Conservation (phyloP, 176 grass and related monocot genomes). For the Zea mays region DNA sequence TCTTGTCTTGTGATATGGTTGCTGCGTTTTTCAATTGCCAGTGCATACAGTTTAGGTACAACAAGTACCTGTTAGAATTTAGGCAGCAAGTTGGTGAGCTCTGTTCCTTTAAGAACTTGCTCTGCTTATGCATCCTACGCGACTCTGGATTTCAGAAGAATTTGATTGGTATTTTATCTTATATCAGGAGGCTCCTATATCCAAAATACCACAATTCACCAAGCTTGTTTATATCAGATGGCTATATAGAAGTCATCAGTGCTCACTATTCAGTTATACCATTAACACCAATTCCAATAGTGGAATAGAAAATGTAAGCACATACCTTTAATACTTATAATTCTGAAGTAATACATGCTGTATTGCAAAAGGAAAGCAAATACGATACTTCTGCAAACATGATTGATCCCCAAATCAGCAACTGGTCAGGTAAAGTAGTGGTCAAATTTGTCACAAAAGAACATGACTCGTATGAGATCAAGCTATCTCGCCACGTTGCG, state of each 20-base stretch:
- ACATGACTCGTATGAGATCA: constrained; percentile 4
- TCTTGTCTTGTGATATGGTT: constrained; percentile 13
- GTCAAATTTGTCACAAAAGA: constrained; percentile 13
- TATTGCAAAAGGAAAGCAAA: constrained; percentile 9
- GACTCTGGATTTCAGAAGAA: constrained; percentile 18
- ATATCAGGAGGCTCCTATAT: constrained; percentile 40
- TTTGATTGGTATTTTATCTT: not conserved
- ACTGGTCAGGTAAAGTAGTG: not conserved
- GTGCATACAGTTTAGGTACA: constrained; percentile 24
- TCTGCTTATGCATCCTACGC: constrained; percentile 36
- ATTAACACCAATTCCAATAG: not conserved
- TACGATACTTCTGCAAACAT: constrained; percentile 11
- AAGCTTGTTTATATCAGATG: not conserved
- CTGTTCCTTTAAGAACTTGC: constrained; percentile 28
- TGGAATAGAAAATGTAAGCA: not conserved
- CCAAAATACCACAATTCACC: not conserved
- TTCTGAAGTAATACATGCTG: constrained; percentile 4
- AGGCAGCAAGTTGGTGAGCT: constrained; percentile 32
- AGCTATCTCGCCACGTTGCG: not conserved
- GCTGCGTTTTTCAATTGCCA: constrained; percentile 3
- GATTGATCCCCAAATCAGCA: not conserved
- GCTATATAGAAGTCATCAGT: not conserved
- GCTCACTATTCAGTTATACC: not conserved
- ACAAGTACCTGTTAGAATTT: constrained; percentile 34
- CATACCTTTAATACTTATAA: not conserved